phyloP scores from a whole-genome alignment of 306 rosid species.

The Pyrus bretschneideri region DNA sequence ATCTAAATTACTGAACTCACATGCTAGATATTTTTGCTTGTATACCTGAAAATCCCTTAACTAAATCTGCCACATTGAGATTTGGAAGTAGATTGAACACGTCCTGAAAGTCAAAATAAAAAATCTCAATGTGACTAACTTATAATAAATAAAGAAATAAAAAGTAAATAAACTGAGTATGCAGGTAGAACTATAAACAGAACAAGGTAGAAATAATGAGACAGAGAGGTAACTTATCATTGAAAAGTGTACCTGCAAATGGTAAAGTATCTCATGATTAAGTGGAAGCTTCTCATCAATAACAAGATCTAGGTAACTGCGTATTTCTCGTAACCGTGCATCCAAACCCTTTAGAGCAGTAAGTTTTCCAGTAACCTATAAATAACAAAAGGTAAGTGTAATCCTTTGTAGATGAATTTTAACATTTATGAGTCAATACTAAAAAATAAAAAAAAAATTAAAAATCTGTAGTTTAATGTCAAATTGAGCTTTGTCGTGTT shows the following conservation, averaged over 20 bases:
- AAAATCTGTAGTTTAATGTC: not conserved
- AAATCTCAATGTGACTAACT: not conserved
- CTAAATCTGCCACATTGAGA: slow-evolving; percentile 45
- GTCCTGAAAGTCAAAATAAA: slow-evolving; percentile 32
- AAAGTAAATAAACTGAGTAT: not conserved
- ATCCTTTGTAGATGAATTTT: not conserved
- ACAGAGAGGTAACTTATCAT: not conserved
- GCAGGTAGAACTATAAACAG: not conserved
- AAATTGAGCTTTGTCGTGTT: not conserved
- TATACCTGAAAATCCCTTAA: slow-evolving; percentile 51
- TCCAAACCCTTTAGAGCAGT: slow-evolving; percentile 90
- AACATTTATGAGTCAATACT: too few species aligned
- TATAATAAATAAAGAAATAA: not conserved
- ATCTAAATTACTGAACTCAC: not conserved
- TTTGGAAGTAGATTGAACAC: slow-evolving; percentile 56
- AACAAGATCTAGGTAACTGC: slow-evolving; percentile 75
- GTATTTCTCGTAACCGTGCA: slow-evolving; percentile 67
- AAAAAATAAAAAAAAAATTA: too few species aligned
- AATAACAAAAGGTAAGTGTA: slow-evolving; percentile 9
- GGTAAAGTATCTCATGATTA: slow-evolving; percentile 86
- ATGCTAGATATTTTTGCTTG: not conserved
- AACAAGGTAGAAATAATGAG: not conserved
- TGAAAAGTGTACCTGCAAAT: slow-evolving; percentile 55
- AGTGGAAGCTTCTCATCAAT: slow-evolving; percentile 71
- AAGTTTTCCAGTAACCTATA: slow-evolving; percentile 76